phyloP scores from a whole-genome alignment of 495 filamentous ascomycete species.

The Xylaria sp. region DNA sequence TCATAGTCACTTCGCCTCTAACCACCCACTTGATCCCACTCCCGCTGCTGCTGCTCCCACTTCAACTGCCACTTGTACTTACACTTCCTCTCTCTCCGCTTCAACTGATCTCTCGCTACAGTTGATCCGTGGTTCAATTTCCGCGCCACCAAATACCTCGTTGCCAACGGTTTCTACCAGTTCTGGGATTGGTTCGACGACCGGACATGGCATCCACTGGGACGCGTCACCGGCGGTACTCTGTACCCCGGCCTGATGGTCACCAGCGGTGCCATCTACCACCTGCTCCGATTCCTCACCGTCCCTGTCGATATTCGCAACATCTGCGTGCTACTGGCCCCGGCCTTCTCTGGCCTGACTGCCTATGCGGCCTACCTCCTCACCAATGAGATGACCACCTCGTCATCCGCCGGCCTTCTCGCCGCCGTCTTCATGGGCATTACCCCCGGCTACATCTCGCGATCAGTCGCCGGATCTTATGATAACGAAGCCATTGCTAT shows the following conservation, averaged over 20 bases:
- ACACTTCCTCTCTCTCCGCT: slow-evolving; percentile 25
- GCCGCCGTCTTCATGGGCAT: slow-evolving; percentile 98
- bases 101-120: slow-evolving; percentile 46
- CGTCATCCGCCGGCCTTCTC: slow-evolving; percentile 91
- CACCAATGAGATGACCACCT: slow-evolving; percentile 93
- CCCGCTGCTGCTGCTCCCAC: slow-evolving; percentile 32
- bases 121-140: slow-evolving; percentile 99
- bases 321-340: slow-evolving; percentile 95
- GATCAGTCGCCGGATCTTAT: slow-evolving; percentile 97
- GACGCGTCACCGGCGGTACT: slow-evolving; percentile 97
- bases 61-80: too few relatives aligned
- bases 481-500: slow-evolving; percentile 99
- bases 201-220: slow-evolving; percentile 99
- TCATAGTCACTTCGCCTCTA: slow-evolving; percentile 18
- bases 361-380: slow-evolving; percentile 94
- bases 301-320: slow-evolving; percentile 98
- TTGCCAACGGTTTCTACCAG: slow-evolving; percentile 95
- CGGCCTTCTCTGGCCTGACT: slow-evolving; percentile 93
- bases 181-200: slow-evolving; percentile 99
- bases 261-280: slow-evolving; percentile 96
- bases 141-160: slow-evolving; percentile 95
- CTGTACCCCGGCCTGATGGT: slow-evolving; percentile 99
- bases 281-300: slow-evolving; percentile 87
- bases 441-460: slow-evolving; percentile 94
- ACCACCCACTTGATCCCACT: slow-evolving; percentile 22